Conservation (phyloP, 495 filamentous ascomycete species). For the Wilcoxina mikolae region DNA sequence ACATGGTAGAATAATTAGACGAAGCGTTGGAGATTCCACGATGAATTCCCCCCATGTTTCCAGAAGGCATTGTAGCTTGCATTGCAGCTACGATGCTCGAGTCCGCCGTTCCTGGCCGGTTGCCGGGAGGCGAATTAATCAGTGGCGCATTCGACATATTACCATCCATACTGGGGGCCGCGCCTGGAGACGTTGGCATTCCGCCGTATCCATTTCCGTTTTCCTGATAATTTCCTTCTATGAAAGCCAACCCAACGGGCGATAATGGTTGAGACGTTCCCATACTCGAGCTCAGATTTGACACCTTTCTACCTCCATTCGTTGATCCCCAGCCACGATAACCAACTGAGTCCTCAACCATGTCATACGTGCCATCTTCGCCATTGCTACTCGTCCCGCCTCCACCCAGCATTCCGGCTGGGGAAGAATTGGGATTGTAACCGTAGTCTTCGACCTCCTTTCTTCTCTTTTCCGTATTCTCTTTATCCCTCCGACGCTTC, state of each 20-base stretch:
- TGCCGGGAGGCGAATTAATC: conserved; percentile 33
- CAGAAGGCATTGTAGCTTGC: conserved; percentile 43
- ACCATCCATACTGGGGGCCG: conserved; percentile 35
- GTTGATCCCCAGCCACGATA: conserved; percentile 96
- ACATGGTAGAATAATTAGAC: conserved; percentile 76
- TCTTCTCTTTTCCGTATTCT: conserved; percentile 68
- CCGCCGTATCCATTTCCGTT: conserved; percentile 35
- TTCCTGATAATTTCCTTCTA: conserved; percentile 35
- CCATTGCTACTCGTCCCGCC: conserved; percentile 28
- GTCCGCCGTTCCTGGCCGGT: conserved; percentile 46
- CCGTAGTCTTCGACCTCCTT: conserved; percentile 95
- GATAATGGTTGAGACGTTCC: conserved; percentile 35
- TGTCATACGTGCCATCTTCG: conserved; percentile 44
- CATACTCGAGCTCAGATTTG: conserved; percentile 76
- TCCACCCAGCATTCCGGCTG: conserved; percentile 32
- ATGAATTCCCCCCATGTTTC: conserved; percentile 50
- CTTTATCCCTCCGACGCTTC: conserved; percentile 67
- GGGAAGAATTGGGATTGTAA: conserved; percentile 78
- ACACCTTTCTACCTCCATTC: conserved; percentile 56
- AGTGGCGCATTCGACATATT: conserved; percentile 52
- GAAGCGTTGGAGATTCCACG: conserved; percentile 93
- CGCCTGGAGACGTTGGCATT: conserved; percentile 43
- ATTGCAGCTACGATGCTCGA: conserved; percentile 62
- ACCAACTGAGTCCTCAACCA: conserved; percentile 53
- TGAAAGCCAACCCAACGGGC: conserved; percentile 51